Evolutionary conservation across 2,329 filamentous ascomycete genomes (phyloP).

Genomic region (Scedosporium apiospermum): DNA sequence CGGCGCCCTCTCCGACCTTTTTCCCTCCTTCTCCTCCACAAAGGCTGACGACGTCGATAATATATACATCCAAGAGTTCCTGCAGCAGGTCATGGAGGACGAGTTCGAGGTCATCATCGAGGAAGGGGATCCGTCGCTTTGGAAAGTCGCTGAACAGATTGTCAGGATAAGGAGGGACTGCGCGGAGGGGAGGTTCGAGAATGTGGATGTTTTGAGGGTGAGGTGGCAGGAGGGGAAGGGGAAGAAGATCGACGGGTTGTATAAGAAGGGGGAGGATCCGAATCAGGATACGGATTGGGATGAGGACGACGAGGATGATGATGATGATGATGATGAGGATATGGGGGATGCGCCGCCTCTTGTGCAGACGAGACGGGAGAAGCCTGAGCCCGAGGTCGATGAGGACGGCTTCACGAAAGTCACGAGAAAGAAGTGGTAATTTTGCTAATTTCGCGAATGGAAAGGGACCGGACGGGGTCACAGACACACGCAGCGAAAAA

Average conservation of each 20-base stretch:
- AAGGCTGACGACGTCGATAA: slow-evolving; percentile 52
- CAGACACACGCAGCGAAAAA: neutral
- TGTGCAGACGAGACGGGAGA: slow-evolving; percentile 49
- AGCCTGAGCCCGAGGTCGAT: slow-evolving; percentile 61
- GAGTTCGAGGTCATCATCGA: slow-evolving; percentile 93
- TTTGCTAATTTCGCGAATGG: neutral
- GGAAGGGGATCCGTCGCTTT: slow-evolving; percentile 63
- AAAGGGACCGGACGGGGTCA: neutral
- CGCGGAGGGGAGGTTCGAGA: slow-evolving; percentile 54
- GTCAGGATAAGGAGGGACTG: slow-evolving; percentile 57
- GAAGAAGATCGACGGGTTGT: slow-evolving; percentile 43
- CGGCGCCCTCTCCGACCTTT: slow-evolving; percentile 74
- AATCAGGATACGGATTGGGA: slow-evolving; percentile 55
- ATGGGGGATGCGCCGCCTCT: slow-evolving; percentile 62
- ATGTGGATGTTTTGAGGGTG: slow-evolving; percentile 52
- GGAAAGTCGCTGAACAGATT: slow-evolving; percentile 63
- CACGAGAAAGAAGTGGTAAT: slow-evolving; percentile 54
- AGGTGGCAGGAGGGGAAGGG: slow-evolving; percentile 54
- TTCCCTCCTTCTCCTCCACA: slow-evolving; percentile 50
- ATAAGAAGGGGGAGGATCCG: slow-evolving; percentile 43
- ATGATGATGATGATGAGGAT: slow-evolving; percentile 47
- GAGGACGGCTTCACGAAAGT: slow-evolving; percentile 77
- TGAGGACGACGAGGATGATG: slow-evolving; percentile 44
- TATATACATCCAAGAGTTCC: slow-evolving; percentile 57
- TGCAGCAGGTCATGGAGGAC: slow-evolving; percentile 64